Base-by-base conservation (phyloP, 2,329 filamentous ascomycete species). In the Aureobasidium uvarum region DNA sequence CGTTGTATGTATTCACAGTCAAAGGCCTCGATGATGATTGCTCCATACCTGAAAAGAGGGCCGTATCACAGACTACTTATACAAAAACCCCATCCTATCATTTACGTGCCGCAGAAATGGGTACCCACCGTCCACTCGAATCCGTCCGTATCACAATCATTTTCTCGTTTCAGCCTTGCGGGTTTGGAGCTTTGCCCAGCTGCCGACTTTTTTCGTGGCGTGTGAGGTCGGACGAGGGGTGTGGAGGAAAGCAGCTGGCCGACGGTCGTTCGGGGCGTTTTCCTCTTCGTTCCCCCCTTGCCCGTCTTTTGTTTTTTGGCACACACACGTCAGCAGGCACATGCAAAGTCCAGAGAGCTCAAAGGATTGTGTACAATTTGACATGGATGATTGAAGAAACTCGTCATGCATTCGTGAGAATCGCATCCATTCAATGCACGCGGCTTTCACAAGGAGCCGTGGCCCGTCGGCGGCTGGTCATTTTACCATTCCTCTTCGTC, bases 151-250 rank as follows among this genome's bases (percentile, higher is more conserved):
- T 45, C 39, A 58, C 54, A 43, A 58, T 39, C 54, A 58, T 58
- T 58, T 45, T 16, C 54, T 58, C 54, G 23, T 58, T 58, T 43
- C 38, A 58, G 54, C 54, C 38, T 58, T 56, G 36, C 23, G n/a
- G 31, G 28, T 28, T 28, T 39, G 31, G n/a, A 52, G 48, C 33
- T 41, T 55, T 20, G 5, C 13, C 13, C 3, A 14, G 11, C 16
- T 31, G 11, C 20, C 20, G 6, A 7, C 14, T 8, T 16, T n/a
- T 28, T 51, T 31, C 5, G 48, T 51, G 48, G 48, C 48, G 48
- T 18, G 7, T 18, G 25, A 33, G 25, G 25, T 25, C 14, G 23
- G 46, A 20, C n/a, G n/a, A 20, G 38, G 38, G 38, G 6, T 23
- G 45, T 25, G 23, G 45, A 31, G 45, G 46, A 25, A 50, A n/a